A percentile compares a stretch with the other conserved stretches of the same genome.
Evolutionary conservation across 345 rosid genomes (phyloP).

Genomic region (Citrus hindsii): DNA sequence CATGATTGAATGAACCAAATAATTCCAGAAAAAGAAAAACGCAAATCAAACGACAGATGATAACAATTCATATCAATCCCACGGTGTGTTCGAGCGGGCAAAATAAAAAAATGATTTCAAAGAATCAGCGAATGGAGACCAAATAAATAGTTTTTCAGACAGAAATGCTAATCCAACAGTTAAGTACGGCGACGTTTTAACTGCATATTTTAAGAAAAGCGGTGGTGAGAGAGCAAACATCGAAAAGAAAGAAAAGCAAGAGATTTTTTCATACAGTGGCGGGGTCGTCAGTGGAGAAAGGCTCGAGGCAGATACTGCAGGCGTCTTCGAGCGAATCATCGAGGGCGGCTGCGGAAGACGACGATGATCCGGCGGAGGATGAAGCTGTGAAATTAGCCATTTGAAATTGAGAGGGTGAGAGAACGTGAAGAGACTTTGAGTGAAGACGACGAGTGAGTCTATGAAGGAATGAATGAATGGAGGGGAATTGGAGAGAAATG

Average conservation of each 20-base stretch:
- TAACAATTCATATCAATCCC: background rate
- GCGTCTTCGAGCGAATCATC: conserved; percentile 60
- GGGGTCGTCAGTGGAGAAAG: conserved; percentile 65
- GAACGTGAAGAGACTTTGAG: background rate
- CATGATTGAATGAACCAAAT: background rate
- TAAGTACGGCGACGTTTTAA: background rate
- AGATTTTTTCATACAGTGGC: conserved; percentile 39
- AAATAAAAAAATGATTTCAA: background rate
- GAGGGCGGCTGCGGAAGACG: conserved; percentile 24
- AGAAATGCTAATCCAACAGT: conserved; percentile 9
- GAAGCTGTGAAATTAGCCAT: conserved; percentile 42
- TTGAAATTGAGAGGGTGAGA: background rate
- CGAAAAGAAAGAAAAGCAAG: background rate
- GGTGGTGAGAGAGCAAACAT: no score
- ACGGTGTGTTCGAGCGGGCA: background rate
- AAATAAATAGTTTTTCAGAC: background rate
- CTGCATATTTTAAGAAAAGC: background rate
- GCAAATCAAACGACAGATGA: background rate
- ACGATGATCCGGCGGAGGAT: conserved; percentile 22
- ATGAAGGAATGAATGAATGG: background rate
- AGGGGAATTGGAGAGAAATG: background rate
- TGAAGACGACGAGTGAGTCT: background rate
- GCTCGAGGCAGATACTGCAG: conserved; percentile 90
- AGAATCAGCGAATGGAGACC: no score
- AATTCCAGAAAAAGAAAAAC: background rate